phyloP scores from a whole-genome alignment of 2,329 filamentous ascomycete genomes.

The Paracamarosporium sp. region DNA sequence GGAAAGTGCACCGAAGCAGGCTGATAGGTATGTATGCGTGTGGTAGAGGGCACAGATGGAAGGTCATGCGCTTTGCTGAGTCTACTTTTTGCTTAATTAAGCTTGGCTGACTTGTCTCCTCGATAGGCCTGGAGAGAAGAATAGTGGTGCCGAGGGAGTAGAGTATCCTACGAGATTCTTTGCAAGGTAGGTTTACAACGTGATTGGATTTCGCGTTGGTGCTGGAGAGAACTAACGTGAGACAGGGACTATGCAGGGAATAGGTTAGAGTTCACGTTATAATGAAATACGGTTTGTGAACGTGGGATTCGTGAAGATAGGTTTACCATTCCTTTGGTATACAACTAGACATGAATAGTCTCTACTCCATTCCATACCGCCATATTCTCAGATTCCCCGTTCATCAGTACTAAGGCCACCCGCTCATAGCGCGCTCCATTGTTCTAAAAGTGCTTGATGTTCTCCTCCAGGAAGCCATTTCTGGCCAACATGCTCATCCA shows the following conservation, averaged over 20 bases:
- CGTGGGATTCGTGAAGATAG: not conserved
- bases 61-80: too few relatives aligned
- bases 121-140: slow-evolving; percentile 54
- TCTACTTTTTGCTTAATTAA: too few relatives aligned
- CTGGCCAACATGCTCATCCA: slow-evolving; percentile 75
- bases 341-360: not conserved
- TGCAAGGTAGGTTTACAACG: slow-evolving; percentile 42
- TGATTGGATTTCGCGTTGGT: not conserved
- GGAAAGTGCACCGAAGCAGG: slow-evolving; percentile 58
- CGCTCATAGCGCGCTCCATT: not conserved
- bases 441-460: slow-evolving; percentile 18
- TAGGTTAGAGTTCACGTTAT: slow-evolving; percentile 49
- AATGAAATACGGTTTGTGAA: too few relatives aligned
- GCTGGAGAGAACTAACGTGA: not conserved
- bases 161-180: slow-evolving; percentile 70
- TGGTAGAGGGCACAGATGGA: too few relatives aligned
- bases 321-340: not conserved
- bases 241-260: slow-evolving; percentile 49
- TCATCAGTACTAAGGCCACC: not conserved
- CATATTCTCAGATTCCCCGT: not conserved
- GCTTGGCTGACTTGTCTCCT: not conserved
- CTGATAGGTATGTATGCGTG: slow-evolving; percentile 51
- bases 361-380: not conserved
- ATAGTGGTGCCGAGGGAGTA: slow-evolving; percentile 54
- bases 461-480: slow-evolving; percentile 62